Evolutionary conservation across 768 basidiomycete species (phyloP).

Genomic region (Boletus speciosus): DNA sequence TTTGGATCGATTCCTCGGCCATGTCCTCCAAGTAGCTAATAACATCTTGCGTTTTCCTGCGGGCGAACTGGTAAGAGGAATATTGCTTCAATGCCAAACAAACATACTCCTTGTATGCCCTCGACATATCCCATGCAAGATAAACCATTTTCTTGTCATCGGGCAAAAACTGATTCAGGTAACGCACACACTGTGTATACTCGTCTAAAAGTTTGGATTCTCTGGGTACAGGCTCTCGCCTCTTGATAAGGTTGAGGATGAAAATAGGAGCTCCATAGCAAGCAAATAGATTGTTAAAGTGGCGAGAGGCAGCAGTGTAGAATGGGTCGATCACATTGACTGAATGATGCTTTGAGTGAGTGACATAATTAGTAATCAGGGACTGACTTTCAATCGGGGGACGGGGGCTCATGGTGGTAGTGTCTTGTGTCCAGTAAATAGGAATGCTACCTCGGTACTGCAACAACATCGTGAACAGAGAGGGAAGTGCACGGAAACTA

Average conservation of each 20-base stretch:
- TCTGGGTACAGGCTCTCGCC: conserved; percentile 69
- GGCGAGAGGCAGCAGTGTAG: conserved; percentile 86
- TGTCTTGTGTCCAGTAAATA: conserved; percentile 95
- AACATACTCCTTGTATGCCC: conserved; percentile 88
- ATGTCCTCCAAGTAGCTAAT: conserved; percentile 93
- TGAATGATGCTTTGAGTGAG: conserved; percentile 29
- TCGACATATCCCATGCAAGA: conserved; percentile 94
- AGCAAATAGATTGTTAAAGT: conserved; percentile 87
- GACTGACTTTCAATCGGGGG: conserved; percentile 93
- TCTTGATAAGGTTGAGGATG: conserved; percentile 93
- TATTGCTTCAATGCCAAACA: not conserved
- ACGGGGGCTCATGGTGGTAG: conserved; percentile 81
- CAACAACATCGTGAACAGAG: not conserved
- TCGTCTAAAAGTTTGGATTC: conserved; percentile 89
- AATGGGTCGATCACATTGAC: conserved; percentile 94
- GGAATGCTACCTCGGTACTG: conserved; percentile 95
- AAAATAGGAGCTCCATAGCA: conserved; percentile 89
- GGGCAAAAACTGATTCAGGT: conserved; percentile 94
- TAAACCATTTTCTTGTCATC: conserved; percentile 83
- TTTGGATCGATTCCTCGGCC: conserved; percentile 88
- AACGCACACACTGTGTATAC: conserved; percentile 87
- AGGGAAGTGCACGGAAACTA: not conserved
- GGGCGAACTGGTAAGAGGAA: not conserved
- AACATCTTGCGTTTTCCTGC: conserved; percentile 90
- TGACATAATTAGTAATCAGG: not conserved